Percentiles rank a stretch among this genome's conserved stretches.
Conservation (phyloP, 1,284 basidiomycete genomes). For the Gomphus sp. region DNA sequence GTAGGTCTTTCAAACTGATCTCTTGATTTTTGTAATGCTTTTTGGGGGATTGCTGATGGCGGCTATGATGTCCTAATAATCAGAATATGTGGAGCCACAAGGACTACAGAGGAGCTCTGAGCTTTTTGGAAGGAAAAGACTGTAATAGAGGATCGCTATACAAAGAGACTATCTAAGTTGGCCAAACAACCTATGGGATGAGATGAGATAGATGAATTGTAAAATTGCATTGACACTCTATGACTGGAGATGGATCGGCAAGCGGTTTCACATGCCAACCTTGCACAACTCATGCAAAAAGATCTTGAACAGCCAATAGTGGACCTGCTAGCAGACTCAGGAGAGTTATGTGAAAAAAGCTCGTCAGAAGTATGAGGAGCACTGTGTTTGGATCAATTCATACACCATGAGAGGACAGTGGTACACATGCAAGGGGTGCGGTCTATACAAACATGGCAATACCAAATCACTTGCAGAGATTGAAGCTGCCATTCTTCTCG, state of each 20-base stretch:
- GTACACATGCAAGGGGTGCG: too few relatives aligned
- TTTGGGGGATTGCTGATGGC: slow-evolving; percentile 83
- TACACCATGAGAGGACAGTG: too few relatives aligned
- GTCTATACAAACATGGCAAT: too few relatives aligned
- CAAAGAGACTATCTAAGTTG: slow-evolving; percentile 78
- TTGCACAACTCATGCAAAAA: slow-evolving; percentile 67
- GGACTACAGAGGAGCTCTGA: slow-evolving; percentile 84
- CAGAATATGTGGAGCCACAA: slow-evolving; percentile 76
- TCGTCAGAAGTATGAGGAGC: slow-evolving; percentile 88
- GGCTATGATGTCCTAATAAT: slow-evolving; percentile 89
- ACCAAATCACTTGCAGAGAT: too few relatives aligned
- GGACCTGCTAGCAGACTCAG: slow-evolving; percentile 66
- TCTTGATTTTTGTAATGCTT: slow-evolving; percentile 92
- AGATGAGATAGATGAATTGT: slow-evolving; percentile 88
- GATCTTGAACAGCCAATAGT: slow-evolving; percentile 67
- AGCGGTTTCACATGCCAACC: slow-evolving; percentile 55
- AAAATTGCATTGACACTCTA: slow-evolving; percentile 69
- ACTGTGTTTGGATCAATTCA: slow-evolving; percentile 92
- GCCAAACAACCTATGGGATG: slow-evolving; percentile 71
- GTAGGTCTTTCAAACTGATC: slow-evolving; percentile 27
- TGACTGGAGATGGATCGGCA: slow-evolving; percentile 81
- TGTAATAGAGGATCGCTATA: slow-evolving; percentile 90
- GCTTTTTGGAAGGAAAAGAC: slow-evolving; percentile 88
- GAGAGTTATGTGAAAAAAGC: slow-evolving; percentile 82
- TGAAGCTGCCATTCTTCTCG: too few relatives aligned